Evolutionary conservation across 768 basidiomycete species (phyloP).

Genomic region (Lactifluus pinguis): DNA sequence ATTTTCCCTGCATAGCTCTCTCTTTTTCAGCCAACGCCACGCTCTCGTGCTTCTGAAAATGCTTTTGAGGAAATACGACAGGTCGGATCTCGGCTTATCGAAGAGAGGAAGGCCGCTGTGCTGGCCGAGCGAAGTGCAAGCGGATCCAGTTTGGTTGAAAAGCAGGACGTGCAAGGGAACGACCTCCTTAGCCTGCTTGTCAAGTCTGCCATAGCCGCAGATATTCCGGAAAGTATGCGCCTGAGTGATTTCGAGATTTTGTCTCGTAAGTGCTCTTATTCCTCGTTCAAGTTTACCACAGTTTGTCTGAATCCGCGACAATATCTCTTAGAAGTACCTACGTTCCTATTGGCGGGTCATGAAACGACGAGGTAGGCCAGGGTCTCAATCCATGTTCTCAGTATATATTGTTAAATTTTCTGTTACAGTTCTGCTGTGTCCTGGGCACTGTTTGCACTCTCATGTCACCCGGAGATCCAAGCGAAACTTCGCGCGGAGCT

Average conservation of each 20-base stretch:
- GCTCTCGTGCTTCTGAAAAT: constrained; percentile 15
- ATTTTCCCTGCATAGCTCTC: neutral
- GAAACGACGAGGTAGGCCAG: constrained; percentile 20
- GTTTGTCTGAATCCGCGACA: neutral
- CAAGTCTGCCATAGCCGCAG: constrained; percentile 26
- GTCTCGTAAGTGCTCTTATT: constrained; percentile 17
- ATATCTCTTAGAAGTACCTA: constrained; percentile 24
- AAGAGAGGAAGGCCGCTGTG: too few relatives aligned
- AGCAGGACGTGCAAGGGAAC: constrained; percentile 17
- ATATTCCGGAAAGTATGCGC: constrained; percentile 21
- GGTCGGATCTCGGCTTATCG: constrained; percentile 32
- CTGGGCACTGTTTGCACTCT: constrained; percentile 29
- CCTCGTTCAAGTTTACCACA: too few relatives aligned
- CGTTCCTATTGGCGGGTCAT: constrained; percentile 26
- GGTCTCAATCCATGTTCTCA: too few relatives aligned
- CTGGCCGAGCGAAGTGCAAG: neutral
- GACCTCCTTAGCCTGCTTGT: constrained; percentile 11
- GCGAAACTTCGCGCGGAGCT: constrained; percentile 28
- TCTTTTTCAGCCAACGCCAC: constrained; percentile 20
- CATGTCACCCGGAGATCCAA: constrained; percentile 26
- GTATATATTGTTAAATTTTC: neutral
- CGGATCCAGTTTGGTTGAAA: constrained; percentile 1
- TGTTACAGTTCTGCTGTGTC: constrained; percentile 24
- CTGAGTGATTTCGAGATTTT: constrained; percentile 27
- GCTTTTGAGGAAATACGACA: constrained; percentile 37